These are phyloP conservation scores for Penicillium bialowiezense DNA, from an alignment of 495 filamentous ascomycete species.

Conservation along the genomic window DNA sequence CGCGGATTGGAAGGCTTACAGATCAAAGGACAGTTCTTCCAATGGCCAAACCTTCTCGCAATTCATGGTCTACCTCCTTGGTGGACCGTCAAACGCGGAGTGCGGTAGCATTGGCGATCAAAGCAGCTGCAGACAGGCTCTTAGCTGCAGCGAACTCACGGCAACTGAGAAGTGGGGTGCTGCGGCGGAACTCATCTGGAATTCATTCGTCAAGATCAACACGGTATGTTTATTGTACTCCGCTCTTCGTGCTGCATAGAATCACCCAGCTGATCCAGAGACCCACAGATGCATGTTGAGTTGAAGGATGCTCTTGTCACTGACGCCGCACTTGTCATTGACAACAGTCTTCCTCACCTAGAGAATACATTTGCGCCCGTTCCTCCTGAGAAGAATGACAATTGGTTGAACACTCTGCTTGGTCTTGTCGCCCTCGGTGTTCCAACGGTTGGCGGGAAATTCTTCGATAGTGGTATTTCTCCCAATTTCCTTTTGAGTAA, in stretches of 20 bases:
- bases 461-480: conserved; percentile 14
- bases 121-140: neutral
- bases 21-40: neutral
- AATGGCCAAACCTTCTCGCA: neutral
- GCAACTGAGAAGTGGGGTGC: conserved; percentile 7
- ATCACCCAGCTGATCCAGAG: neutral
- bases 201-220: conserved; percentile 28
- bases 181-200: conserved; percentile 26
- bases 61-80: neutral
- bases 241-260: neutral
- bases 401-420: conserved; percentile 24
- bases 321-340: conserved; percentile 1
- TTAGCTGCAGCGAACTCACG: neutral
- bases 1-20: neutral
- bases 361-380: conserved; percentile 32
- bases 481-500: neutral
- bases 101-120: neutral
- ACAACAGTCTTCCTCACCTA: conserved; percentile 13
- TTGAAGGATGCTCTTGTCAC: conserved; percentile 5
- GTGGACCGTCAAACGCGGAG: neutral
- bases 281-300: conserved; percentile 5
- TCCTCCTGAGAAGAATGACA: conserved; percentile 12
- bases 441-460: conserved; percentile 14
- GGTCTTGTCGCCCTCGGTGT: conserved; percentile 23
- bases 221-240: neutral